A percentile compares a stretch with the other conserved stretches of the same genome.
phyloP scores from a whole-genome alignment of 2,329 filamentous ascomycete genomes.

The Hypomyces perniciosus region DNA sequence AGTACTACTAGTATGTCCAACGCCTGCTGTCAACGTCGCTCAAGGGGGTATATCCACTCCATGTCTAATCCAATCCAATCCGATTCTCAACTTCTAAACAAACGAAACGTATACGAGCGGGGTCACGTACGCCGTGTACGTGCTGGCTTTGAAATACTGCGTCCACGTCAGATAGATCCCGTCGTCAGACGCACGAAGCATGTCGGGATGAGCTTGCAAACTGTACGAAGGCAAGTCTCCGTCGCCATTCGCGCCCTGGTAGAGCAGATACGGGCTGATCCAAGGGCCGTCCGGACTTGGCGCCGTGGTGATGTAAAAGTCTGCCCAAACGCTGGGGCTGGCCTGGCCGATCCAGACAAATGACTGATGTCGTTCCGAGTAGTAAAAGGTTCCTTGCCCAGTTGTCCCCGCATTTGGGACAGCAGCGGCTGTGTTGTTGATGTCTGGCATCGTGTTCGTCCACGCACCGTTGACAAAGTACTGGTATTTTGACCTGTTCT shows the following conservation, averaged over 20 bases:
- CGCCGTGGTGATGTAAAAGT: conserved; percentile 19
- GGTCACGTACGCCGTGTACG: conserved; percentile 12
- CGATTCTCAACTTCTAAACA: conserved; percentile 4
- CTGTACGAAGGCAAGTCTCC: conserved; percentile 11
- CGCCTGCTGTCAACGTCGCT: neutral
- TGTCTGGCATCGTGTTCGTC: conserved; percentile 13
- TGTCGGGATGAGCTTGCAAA: conserved; percentile 12
- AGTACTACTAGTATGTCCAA: neutral
- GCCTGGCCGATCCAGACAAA: conserved; percentile 20
- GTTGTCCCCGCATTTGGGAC: conserved; percentile 17
- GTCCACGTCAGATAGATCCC: conserved; percentile 15
- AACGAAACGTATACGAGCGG: conserved; percentile 14
- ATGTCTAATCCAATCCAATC: neutral
- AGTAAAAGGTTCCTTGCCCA: conserved; percentile 20
- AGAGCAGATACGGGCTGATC: conserved; percentile 11
- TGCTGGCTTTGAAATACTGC: conserved; percentile 11
- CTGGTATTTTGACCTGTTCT: conserved; percentile 17
- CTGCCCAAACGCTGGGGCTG: conserved; percentile 13
- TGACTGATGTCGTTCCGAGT: conserved; percentile 14
- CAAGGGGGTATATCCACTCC: conserved; percentile 2
- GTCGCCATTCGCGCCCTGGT: conserved; percentile 8
- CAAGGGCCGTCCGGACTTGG: conserved; percentile 13
- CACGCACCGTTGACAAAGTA: conserved; percentile 16
- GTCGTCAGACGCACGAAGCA: conserved; percentile 9
- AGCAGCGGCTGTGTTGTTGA: conserved; percentile 10